Base-by-base conservation (phyloP, 2,329 filamentous ascomycete species). In the Neurospora sp. region DNA sequence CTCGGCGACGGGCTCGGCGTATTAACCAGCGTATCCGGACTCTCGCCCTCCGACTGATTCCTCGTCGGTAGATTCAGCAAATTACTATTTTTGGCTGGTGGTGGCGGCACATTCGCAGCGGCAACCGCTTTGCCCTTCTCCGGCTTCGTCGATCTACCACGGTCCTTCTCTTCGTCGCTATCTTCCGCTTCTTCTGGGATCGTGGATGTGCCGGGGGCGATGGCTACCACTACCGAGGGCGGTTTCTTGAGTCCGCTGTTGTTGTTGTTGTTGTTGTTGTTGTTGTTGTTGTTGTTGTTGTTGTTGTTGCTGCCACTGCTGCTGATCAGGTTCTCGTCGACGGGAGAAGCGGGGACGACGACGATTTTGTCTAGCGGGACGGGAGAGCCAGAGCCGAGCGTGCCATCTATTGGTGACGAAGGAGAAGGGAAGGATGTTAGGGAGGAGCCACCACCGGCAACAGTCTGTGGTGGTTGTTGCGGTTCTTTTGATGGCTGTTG, bases 11-110 rank as follows among this genome's bases (percentile, higher is more conserved):
- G 52, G 23, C 52, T 62, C 13, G 74, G 72, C 7, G 73, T 69
- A 40, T 71, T 70, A n/a, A 76, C 74, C 62, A 77, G 58, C 38
- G 76, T 76, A 46, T 77, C 74, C 5, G 76, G 75, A 66, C 75
- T 77, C 67, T 70, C 69, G 2, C 72, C 72, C n/a, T 74, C 73
- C 23, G 52, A 62, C 15, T 62, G 52, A 33, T 62, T 62, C 23
- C 52, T 62, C 23, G 52, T 33, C 52, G 52, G 52, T 15, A 62
- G 8, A 3, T 67, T 68, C 11, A 72, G 38, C 15, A 69, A 58
- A 38, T 73, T 70, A 17, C 33, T 68, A 19, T 23, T 42, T 40
- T 70, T 69, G 3, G 69, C 43, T 8, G 68, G 66, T 19, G 58
- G 39, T 7, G 67, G 69, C 38, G 52, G 39, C 38, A 69, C 69